Evolutionary conservation across 805 yeast species (phyloP).

Genomic region (Saturnispora serradocipensis): DNA sequence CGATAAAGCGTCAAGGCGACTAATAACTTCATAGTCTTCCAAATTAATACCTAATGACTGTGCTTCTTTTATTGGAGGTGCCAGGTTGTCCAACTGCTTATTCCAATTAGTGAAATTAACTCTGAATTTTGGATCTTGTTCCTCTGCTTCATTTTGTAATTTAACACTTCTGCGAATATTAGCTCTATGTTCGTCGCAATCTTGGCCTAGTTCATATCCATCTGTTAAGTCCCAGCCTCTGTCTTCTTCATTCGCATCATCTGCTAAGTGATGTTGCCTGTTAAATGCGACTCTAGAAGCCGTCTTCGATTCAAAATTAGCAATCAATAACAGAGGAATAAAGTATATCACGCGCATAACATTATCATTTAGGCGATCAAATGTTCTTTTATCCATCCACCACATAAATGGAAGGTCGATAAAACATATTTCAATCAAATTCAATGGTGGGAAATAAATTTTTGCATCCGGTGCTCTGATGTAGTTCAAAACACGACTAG

Average conservation of each 20-base stretch:
- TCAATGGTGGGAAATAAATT: slow-evolving; percentile 79
- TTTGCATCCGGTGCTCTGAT: slow-evolving; percentile 84
- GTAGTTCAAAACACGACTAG: slow-evolving; percentile 75
- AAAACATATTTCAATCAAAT: slow-evolving; percentile 54
- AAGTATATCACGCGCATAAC: slow-evolving; percentile 60
- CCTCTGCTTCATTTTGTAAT: slow-evolving; percentile 54
- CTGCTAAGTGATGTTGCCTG: slow-evolving; percentile 51
- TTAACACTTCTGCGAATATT: slow-evolving; percentile 32
- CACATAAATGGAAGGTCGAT: slow-evolving; percentile 36
- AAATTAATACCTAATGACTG: slow-evolving; percentile 47
- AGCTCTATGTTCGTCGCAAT: slow-evolving; percentile 18
- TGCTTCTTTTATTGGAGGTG: slow-evolving; percentile 55
- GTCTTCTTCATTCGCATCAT: slow-evolving; percentile 72
- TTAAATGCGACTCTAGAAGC: slow-evolving; percentile 70
- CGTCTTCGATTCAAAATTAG: slow-evolving; percentile 52
- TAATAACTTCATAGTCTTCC: slow-evolving; percentile 51
- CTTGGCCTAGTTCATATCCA: slow-evolving; percentile 43
- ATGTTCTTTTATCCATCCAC: slow-evolving; percentile 27
- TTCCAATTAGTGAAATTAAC: slow-evolving; percentile 43
- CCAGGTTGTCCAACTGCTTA: slow-evolving; percentile 36
- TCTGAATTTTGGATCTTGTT: slow-evolving; percentile 59
- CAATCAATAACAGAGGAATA: slow-evolving; percentile 54
- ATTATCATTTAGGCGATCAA: slow-evolving; percentile 35
- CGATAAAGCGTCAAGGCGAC: slow-evolving; percentile 40
- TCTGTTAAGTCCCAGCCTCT: slow-evolving; percentile 79